Base-by-base conservation (phyloP, 2,329 filamentous ascomycete species). In the Botrytis deweyae region DNA sequence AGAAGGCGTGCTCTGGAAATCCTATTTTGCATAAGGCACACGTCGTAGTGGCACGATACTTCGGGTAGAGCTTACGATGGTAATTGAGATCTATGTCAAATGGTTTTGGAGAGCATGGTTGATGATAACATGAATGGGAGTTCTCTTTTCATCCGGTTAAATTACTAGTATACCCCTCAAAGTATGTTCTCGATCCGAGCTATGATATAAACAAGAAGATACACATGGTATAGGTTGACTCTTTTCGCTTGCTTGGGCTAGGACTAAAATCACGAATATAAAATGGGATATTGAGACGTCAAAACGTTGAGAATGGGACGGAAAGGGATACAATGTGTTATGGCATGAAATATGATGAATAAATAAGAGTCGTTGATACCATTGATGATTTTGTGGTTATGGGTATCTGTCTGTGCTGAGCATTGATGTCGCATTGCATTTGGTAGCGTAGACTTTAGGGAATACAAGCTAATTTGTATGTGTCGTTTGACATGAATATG, bases 1-100 rank as follows among this genome's bases (percentile, higher is more conserved):
- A 74, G 95, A 98, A 80, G 96, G 96, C 70, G 97, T 99, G 66
- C 86, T 99, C 70, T 99, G 96, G 96, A 99, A 99, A 91, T 98
- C 95, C 83, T 99, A 99, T 82, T 99, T 99, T 85, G 97, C 81
- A 58, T 82, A 79, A 76, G 42, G 33, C 20, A 65, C 16, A 22
- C 33, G 40, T 22, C 7, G 49, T 33, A 25, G 16, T 55, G 40
- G 16, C 25, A 69, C 38, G 10, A 42, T 58, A 58, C n/a, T 10
- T 20, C 25, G 10, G 65, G 49, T 29, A 55, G 9, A 55, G 22
- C 62, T 58, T 68, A 25, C 22, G 36, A 22, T 40, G n/a, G 22
- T 70, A 44, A 36, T 25, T 36, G 62, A n/a, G 33, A 16, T 55
- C n/a, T 62, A 38, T 22, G 42, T n/a, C 63, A 18, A 22, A 52